Conservation (phyloP, 1,284 basidiomycete genomes). For the Earliella scabrosa region DNA sequence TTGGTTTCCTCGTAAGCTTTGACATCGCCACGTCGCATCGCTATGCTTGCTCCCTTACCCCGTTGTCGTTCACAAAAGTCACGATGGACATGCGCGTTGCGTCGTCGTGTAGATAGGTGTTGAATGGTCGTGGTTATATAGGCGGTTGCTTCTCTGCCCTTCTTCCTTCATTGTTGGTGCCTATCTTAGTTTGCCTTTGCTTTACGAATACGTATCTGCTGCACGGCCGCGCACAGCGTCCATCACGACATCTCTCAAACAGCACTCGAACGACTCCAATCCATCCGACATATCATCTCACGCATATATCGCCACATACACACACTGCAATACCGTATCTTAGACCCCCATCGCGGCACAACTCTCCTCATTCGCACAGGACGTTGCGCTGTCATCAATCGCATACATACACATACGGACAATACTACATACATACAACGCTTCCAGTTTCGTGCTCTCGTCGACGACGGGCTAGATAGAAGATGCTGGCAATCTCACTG, state of each 20-base stretch:
- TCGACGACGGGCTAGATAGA: not conserved
- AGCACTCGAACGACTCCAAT: too few species aligned
- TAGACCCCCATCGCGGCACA: too few species aligned
- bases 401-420: conserved; percentile 3
- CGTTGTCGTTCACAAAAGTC: not conserved
- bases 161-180: not conserved
- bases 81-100: not conserved
- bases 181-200: not conserved
- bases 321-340: too few species aligned
- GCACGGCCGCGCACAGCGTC: too few species aligned
- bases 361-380: too few species aligned
- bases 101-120: not conserved
- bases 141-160: not conserved
- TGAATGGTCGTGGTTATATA: not conserved
- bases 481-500: conserved; percentile 7
- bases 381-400: not conserved
- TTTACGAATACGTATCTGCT: not conserved
- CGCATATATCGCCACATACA: too few species aligned
- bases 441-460: conserved; percentile 1
- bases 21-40: not conserved
- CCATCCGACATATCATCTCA: too few species aligned
- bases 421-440: conserved; percentile 2
- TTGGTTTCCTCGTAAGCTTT: too few species aligned
- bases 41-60: not conserved
- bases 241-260: too few species aligned